Conservation (phyloP, 2,329 filamentous ascomycete species). For the Verruconis gallopava region DNA sequence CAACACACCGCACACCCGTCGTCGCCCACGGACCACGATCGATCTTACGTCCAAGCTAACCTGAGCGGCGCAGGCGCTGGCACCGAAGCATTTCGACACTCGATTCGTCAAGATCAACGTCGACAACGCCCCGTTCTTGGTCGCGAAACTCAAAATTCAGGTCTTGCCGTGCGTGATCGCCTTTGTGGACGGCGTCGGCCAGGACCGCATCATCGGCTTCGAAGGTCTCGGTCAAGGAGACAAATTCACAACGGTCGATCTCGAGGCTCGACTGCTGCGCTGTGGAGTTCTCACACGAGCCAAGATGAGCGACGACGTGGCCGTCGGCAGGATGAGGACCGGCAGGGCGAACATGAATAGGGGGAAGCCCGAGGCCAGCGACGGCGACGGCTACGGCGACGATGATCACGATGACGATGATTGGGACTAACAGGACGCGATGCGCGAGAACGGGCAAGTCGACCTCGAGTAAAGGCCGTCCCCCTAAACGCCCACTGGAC, state of each 20-base stretch:
- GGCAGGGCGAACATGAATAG: not conserved
- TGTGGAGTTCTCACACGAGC: constrained; percentile 38
- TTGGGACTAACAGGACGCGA: constrained; percentile 39
- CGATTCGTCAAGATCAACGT: constrained; percentile 46
- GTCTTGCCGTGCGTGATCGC: constrained; percentile 46
- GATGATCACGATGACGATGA: constrained; percentile 38
- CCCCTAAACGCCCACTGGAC: not conserved
- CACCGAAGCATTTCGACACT: constrained; percentile 45
- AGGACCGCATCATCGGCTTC: constrained; percentile 46
- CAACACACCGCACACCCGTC: not conserved
- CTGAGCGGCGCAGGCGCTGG: constrained; percentile 29
- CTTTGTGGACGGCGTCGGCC: constrained; percentile 42
- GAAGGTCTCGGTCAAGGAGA: constrained; percentile 43
- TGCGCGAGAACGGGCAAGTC: too few species aligned
- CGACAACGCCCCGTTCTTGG: constrained; percentile 46
- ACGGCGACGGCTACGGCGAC: constrained; percentile 19
- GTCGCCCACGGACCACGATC: too few species aligned
- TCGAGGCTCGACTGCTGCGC: constrained; percentile 40
- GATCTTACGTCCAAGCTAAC: not conserved
- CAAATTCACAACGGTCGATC: constrained; percentile 40
- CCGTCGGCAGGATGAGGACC: constrained; percentile 9
- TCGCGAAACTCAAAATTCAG: constrained; percentile 43
- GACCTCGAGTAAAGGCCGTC: not conserved
- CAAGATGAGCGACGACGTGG: constrained; percentile 22
- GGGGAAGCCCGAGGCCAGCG: constrained; percentile 13